Evolutionary conservation across 169 alveolate genomes (phyloP).

Genomic region (Plasmodium ovale): DNA sequence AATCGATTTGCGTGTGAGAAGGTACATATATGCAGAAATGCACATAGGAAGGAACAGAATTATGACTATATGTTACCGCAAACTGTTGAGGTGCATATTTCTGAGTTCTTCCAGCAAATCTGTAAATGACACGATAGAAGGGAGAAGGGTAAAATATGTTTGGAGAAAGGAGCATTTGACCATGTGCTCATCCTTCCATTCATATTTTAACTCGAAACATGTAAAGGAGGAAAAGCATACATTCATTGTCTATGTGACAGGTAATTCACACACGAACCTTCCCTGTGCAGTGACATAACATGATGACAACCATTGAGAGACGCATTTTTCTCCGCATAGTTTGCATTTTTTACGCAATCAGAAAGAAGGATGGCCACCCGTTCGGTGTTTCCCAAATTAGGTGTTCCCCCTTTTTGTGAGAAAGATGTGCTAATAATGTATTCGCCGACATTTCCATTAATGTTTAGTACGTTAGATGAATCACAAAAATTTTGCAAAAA

Average conservation of each 20-base stretch:
- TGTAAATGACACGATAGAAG: not conserved
- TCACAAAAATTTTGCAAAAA: constrained; percentile 19
- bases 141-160: not conserved
- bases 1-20: not conserved
- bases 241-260: too few species aligned
- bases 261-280: constrained; percentile 24
- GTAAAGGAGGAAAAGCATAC: too few species aligned
- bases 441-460: constrained; percentile 63
- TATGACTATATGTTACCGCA: constrained; percentile 7
- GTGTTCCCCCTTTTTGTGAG: not conserved
- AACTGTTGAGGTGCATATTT: constrained; percentile 51
- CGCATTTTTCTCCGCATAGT: constrained; percentile 18
- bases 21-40: not conserved
- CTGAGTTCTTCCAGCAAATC: constrained; percentile 57
- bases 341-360: constrained; percentile 32
- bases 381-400: not conserved
- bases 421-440: constrained; percentile 39
- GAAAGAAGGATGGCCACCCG: constrained; percentile 20
- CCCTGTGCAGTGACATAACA: constrained; percentile 32
- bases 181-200: too few species aligned
- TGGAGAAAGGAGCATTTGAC: not conserved
- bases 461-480: constrained; percentile 16
- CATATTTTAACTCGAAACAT: too few species aligned
- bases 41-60: too few species aligned
- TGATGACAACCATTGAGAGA: constrained; percentile 10